phyloP scores from a whole-genome alignment of 2,329 filamentous ascomycete species.

The Tricladium varicosporioides region DNA sequence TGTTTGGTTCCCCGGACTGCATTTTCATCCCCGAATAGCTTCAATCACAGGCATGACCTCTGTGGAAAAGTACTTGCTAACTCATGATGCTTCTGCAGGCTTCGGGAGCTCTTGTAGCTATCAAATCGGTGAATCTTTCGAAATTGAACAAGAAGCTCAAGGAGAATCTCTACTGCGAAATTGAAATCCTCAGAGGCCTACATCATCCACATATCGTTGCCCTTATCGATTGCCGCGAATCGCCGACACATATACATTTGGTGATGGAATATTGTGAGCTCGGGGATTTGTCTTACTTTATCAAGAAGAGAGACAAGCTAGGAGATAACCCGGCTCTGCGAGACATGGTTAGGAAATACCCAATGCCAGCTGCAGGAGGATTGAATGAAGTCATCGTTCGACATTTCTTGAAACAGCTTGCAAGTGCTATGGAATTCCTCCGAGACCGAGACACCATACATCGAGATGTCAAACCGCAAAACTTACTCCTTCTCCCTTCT shows the following conservation, averaged over 20 bases:
- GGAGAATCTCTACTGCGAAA: slow-evolving; percentile 93
- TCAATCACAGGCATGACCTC: slow-evolving; percentile 5
- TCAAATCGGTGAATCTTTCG: slow-evolving; percentile 91
- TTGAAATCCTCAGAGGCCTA: slow-evolving; percentile 88
- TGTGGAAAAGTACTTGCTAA: slow-evolving; percentile 17
- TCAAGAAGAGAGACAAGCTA: slow-evolving; percentile 87
- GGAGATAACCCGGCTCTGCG: slow-evolving; percentile 75
- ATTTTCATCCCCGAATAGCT: slow-evolving; percentile 10
- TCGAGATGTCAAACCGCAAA: slow-evolving; percentile 96
- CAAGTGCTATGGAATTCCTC: slow-evolving; percentile 87
- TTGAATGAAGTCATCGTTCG: slow-evolving; percentile 94
- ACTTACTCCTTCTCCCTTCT: slow-evolving; percentile 85
- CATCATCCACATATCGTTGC: slow-evolving; percentile 97
- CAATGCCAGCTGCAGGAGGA: slow-evolving; percentile 77
- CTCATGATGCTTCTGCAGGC: slow-evolving; percentile 49
- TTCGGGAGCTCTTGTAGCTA: slow-evolving; percentile 79
- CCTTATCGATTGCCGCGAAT: slow-evolving; percentile 91
- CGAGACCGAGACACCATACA: slow-evolving; percentile 85
- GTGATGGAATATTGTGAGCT: slow-evolving; percentile 99
- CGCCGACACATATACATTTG: slow-evolving; percentile 84
- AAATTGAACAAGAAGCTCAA: slow-evolving; percentile 95
- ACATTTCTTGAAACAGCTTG: slow-evolving; percentile 93
- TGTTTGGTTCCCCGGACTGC: neutral
- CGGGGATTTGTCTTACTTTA: slow-evolving; percentile 91
- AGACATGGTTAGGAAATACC: slow-evolving; percentile 92